These are phyloP conservation scores for Saccharomycopsis amapae DNA, from an alignment of 805 yeast species.

Conservation along the genomic window DNA sequence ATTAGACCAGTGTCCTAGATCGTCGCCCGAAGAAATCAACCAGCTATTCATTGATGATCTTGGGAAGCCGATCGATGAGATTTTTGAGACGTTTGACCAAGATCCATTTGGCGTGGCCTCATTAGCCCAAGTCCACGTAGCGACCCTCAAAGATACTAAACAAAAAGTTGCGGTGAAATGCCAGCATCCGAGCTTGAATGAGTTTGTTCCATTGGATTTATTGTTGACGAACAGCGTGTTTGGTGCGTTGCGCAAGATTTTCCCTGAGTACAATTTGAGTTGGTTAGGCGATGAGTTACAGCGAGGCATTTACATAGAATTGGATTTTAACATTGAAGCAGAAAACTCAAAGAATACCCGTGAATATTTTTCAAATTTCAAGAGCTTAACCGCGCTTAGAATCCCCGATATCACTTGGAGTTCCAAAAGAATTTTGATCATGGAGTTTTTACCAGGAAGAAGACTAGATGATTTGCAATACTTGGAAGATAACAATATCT, in stretches of 20 bases:
- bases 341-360: conserved; percentile 66
- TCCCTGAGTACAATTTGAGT: conserved; percentile 87
- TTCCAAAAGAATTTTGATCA: conserved; percentile 62
- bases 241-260: conserved; percentile 60
- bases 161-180: conserved; percentile 86
- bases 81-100: conserved; percentile 59
- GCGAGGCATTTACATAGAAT: conserved; percentile 79
- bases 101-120: conserved; percentile 93
- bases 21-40: conserved; percentile 61
- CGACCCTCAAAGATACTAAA: conserved; percentile 49
- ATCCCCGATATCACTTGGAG: conserved; percentile 71
- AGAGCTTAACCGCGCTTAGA: conserved; percentile 62
- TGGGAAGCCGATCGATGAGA: conserved; percentile 50
- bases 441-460: conserved; percentile 82
- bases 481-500: conserved; percentile 55
- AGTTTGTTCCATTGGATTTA: conserved; percentile 88
- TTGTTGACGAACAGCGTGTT: conserved; percentile 72
- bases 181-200: conserved; percentile 83
- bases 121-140: conserved; percentile 91
- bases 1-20: conserved; percentile 84
- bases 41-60: conserved; percentile 63
- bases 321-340: conserved; percentile 85
- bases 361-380: conserved; percentile 52
- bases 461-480: conserved; percentile 71
- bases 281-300: conserved; percentile 97